Base-by-base conservation (phyloP, 805 yeast species). In the Nakazawaea molendinolei region DNA sequence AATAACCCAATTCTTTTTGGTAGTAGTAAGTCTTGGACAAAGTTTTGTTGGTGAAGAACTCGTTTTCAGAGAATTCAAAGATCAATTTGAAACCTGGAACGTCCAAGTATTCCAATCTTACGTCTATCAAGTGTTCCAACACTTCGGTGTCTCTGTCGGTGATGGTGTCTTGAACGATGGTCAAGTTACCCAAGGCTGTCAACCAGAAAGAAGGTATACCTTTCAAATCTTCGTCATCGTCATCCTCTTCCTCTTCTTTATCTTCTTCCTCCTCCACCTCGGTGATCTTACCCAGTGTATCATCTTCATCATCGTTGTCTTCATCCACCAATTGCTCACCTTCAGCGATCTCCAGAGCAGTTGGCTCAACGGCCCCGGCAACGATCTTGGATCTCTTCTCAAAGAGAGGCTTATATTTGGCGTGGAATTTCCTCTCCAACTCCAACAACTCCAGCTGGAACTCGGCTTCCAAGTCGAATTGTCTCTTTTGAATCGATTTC, bases 141-240 rank as follows among this genome's bases (percentile, higher is more conserved):
- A 87, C 90, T 52, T 85, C 95, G 34, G 81, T 73, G 60, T 92
- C 98, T 53, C 95, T 76, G 38, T 86, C 96, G 29, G 92, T 76
- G 49, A 92, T 84, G 45, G 86, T 77, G 44, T 87, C 94, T 23
- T 86, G 74, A 33, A 89, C 76, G 20, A 84, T 77, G 20, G 78
- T 75, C 49, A 92, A 67, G 63, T 89, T 92, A 58, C 83, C 90
- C 60, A 92, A 67, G 5, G 97, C 95, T 14, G 97, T 92, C 51
- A 90, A 71, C 98, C 98, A 92, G 69, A 92, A 92, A 33, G 83
- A 78, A 40, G 98, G 97, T 47, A 92, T 75, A 45, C 98, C 98
- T 43, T 67, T 68, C 33, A 67, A 61, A 15, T 59, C 65, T 21
- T 58, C 67, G 21, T 44, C 41, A 8, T 44, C 55, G 13, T 50